Conservation (phyloP, 2,329 filamentous ascomycete species). For the Phialophora expanda region DNA sequence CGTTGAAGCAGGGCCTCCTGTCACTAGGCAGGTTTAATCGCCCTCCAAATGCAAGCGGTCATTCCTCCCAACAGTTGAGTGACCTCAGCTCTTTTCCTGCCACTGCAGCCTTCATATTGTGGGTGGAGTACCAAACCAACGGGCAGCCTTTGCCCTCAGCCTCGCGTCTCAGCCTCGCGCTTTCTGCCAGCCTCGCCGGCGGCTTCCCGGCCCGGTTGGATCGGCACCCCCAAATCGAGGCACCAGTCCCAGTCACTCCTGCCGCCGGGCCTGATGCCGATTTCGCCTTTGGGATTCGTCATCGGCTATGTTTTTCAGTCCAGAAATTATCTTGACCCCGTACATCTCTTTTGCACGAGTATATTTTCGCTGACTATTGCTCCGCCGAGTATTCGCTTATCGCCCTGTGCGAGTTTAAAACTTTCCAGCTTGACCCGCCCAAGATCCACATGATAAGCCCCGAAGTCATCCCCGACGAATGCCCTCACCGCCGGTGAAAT, state of each 20-base stretch:
- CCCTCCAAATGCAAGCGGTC: too few relatives aligned
- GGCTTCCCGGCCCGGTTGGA: conserved; percentile 8
- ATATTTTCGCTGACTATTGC: conserved; percentile 13
- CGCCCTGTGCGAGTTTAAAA: neutral
- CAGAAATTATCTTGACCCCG: neutral
- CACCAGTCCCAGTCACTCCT: neutral
- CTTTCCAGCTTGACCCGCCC: neutral
- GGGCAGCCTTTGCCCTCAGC: too few relatives aligned
- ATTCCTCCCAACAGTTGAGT: too few relatives aligned
- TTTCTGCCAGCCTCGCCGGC: conserved; percentile 3
- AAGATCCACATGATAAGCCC: conserved; percentile 17
- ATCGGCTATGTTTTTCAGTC: neutral
- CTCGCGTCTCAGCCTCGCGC: neutral
- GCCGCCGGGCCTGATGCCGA: conserved; percentile 1
- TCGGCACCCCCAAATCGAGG: neutral
- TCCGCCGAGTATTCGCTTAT: conserved; percentile 15
- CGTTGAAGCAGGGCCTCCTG: too few relatives aligned
- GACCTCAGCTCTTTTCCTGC: too few relatives aligned
- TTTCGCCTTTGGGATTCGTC: conserved; percentile 1
- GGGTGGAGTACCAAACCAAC: too few relatives aligned
- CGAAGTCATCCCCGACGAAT: conserved; percentile 19
- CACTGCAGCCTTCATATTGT: too few relatives aligned
- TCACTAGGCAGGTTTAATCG: too few relatives aligned
- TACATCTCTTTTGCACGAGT: neutral
- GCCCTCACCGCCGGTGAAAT: conserved; percentile 24